These are phyloP conservation scores for Termitomyces sp. DNA, from an alignment of 768 basidiomycete genomes.

Conservation along the genomic window DNA sequence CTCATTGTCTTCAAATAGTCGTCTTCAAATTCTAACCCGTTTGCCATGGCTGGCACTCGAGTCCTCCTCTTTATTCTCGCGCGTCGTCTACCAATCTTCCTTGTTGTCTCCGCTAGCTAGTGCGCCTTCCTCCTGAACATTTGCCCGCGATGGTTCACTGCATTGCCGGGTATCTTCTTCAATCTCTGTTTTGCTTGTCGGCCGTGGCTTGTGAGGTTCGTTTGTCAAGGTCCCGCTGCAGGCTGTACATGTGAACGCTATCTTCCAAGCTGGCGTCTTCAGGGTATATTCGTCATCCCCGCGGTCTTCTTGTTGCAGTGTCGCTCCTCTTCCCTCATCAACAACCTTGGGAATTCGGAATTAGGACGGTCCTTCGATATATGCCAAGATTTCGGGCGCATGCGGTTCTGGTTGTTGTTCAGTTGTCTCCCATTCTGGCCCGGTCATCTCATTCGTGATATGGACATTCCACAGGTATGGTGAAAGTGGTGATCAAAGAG, in stretches of 20 bases:
- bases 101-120: not conserved
- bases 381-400: not conserved
- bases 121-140: not conserved
- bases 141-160: too few species aligned
- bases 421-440: not conserved
- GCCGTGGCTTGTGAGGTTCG: not conserved
- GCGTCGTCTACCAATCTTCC: too few species aligned
- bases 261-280: not conserved
- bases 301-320: not conserved
- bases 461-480: not conserved
- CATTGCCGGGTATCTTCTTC: not conserved
- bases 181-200: not conserved
- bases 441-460: not conserved
- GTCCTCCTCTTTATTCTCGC: too few species aligned
- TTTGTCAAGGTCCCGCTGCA: not conserved
- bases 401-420: not conserved
- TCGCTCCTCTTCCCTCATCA: not conserved
- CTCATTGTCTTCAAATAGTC: too few species aligned
- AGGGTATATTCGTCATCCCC: not conserved
- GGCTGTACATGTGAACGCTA: not conserved
- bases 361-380: not conserved
- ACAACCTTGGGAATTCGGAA: not conserved
- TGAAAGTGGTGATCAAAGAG: not conserved
- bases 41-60: too few species aligned
- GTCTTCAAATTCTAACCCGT: too few species aligned